Base-by-base conservation (phyloP, 176 grass and related monocot species). In the Triticum dicoccoides region DNA sequence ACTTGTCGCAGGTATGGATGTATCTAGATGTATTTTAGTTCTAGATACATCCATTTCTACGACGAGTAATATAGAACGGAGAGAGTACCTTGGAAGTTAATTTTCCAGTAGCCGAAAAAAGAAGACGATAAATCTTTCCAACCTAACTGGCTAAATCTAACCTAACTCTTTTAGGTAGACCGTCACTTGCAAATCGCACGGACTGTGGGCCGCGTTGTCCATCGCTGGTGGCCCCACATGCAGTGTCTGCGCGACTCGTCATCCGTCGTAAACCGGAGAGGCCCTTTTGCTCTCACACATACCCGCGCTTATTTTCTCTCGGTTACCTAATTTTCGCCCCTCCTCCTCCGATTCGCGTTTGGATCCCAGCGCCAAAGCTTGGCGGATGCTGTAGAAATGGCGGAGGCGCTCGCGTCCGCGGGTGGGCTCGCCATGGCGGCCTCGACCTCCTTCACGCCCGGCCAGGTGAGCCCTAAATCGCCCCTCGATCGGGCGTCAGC, bases 391-490 rank as follows among this genome's bases (percentile, higher is more conserved):
- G 70, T 82, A 88, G 85, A 30, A 80, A 82, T 88, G 89, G 79
- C 65, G 58, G 79, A 90, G 86, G 70, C 64, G 79, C 75, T 92
- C 80, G 78, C 86, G 68, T 86, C 89, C 33, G 70, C 66, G 20
- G 86, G 90, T 30, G 71, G 73, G 42, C 29, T 87, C 76, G 41
- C 65, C 76, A 84, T 84, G 90, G 88, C 51, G 75, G 54, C 69
- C 69, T 86, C 93, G 29, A 73, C 74, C 63, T 49, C 90, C 44
- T 79, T 86, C 81, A 73, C 93, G 65, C 83, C 93, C 32, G 90
- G 93, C 69, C 93, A 92, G 90, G 93, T 95, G 80, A 86, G 81
- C 82, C 83, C 69, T 83, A 82, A 73, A 62, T 81, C 71, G 62
- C 39, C 23, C 82, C 86, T 86, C 63, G 86, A 88, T 82, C 63